Evolutionary conservation across 2,329 filamentous ascomycete species (phyloP).

Genomic region (Hymenotorrendiella dingleyae): DNA sequence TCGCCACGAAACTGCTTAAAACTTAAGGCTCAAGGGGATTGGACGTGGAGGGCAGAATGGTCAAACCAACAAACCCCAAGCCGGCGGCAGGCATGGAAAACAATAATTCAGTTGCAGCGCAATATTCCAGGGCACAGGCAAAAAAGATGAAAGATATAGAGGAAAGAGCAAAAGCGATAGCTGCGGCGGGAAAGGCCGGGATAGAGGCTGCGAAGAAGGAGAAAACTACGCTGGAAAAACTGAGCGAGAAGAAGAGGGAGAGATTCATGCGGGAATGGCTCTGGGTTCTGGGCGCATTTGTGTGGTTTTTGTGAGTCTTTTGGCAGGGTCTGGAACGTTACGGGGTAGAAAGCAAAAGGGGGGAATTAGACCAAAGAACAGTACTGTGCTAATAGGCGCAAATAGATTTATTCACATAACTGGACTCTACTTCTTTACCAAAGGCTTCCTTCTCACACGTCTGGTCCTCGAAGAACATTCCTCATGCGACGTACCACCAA

Average conservation of each 20-base stretch:
- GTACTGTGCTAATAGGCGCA: conserved; percentile 11
- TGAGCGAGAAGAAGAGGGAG: conserved; percentile 26
- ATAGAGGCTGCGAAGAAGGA: conserved; percentile 6
- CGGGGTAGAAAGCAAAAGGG: neutral
- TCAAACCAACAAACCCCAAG: conserved; percentile 18
- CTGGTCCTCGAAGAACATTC: conserved; percentile 74
- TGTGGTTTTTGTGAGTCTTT: conserved; percentile 30
- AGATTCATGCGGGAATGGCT: conserved; percentile 26
- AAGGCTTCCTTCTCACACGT: conserved; percentile 87
- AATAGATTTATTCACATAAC: conserved; percentile 57
- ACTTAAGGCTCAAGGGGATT: too few relatives aligned
- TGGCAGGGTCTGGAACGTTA: neutral
- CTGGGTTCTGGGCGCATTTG: conserved; percentile 28
- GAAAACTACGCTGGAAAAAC: conserved; percentile 22
- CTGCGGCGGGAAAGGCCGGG: neutral
- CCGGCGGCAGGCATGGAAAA: conserved; percentile 25
- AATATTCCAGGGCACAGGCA: conserved; percentile 29
- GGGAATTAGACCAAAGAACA: neutral
- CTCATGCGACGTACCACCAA: conserved; percentile 62
- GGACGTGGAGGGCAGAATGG: conserved; percentile 11
- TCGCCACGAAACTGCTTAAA: too few relatives aligned
- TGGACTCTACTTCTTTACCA: conserved; percentile 88
- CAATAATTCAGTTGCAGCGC: conserved; percentile 26
- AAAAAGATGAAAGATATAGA: conserved; percentile 21
- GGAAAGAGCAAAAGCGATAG: conserved; percentile 16